Percentiles rank a stretch among this genome's conserved stretches.
Evolutionary conservation across 768 basidiomycete species (phyloP).

Genomic region (Mycena leptocephala): DNA sequence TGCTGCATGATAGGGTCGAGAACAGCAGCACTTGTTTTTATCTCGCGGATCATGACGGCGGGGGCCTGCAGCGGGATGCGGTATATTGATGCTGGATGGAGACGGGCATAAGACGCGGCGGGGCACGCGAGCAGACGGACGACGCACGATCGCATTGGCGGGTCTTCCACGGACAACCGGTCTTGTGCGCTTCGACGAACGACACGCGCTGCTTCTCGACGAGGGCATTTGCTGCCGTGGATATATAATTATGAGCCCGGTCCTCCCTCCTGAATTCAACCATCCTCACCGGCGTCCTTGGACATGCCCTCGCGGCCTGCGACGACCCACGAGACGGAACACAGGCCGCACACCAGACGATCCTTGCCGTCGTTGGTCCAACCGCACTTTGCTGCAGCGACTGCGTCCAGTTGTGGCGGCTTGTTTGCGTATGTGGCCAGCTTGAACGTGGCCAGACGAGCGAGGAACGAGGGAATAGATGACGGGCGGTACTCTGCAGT

Average conservation of each 20-base stretch:
- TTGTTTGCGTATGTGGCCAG: slow-evolving; percentile 88
- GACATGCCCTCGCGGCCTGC: slow-evolving; percentile 79
- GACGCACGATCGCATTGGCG: slow-evolving; percentile 85
- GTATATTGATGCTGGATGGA: slow-evolving; percentile 74
- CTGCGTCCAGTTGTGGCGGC: slow-evolving; percentile 80
- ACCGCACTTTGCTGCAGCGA: slow-evolving; percentile 86
- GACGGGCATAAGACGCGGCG: not conserved
- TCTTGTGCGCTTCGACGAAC: slow-evolving; percentile 82
- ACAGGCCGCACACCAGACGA: slow-evolving; percentile 81
- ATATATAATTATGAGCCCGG: slow-evolving; percentile 16
- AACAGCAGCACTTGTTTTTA: slow-evolving; percentile 68
- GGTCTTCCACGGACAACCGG: slow-evolving; percentile 88
- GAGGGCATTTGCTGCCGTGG: slow-evolving; percentile 74
- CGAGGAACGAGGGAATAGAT: slow-evolving; percentile 80
- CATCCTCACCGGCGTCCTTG: slow-evolving; percentile 80
- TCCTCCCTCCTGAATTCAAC: slow-evolving; percentile 43
- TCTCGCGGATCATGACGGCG: slow-evolving; percentile 70
- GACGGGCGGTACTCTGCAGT: slow-evolving; percentile 85
- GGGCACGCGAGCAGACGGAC: not conserved
- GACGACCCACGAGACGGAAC: slow-evolving; percentile 82
- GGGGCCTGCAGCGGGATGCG: slow-evolving; percentile 83
- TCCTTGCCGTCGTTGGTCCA: slow-evolving; percentile 92
- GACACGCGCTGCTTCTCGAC: slow-evolving; percentile 81
- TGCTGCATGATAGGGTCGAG: slow-evolving; percentile 70
- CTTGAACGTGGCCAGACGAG: slow-evolving; percentile 84